Conservation (phyloP, 2,329 filamentous ascomycete species). For the Ophiostoma novo-ulmi region DNA sequence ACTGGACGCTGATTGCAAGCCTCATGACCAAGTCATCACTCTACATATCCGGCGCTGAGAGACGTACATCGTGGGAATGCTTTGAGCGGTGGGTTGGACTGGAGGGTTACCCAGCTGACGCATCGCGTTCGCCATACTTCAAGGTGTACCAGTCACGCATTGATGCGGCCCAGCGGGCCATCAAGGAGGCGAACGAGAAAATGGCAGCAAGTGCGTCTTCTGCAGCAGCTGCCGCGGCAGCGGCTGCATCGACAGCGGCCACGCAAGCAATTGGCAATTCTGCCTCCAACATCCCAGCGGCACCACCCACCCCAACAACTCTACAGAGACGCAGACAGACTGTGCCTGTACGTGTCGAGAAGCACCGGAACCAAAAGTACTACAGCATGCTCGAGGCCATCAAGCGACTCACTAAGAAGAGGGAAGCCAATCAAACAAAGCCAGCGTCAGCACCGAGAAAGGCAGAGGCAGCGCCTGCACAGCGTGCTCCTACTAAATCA, state of each 20-base stretch:
- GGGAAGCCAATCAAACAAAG: slow-evolving; percentile 79
- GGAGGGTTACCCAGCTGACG: slow-evolving; percentile 84
- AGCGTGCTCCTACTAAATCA: slow-evolving; percentile 57
- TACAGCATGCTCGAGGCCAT: slow-evolving; percentile 88
- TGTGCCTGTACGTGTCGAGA: slow-evolving; percentile 77
- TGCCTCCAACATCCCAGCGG: slow-evolving; percentile 28
- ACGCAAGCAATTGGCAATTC: slow-evolving; percentile 14
- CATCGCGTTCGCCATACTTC: slow-evolving; percentile 95
- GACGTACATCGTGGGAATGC: slow-evolving; percentile 95
- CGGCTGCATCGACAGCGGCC: slow-evolving; percentile 23
- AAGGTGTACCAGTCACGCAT: slow-evolving; percentile 61
- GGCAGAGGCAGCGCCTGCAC: slow-evolving; percentile 52
- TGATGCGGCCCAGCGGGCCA: slow-evolving; percentile 53
- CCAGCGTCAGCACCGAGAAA: slow-evolving; percentile 86
- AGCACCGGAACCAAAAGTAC: slow-evolving; percentile 79
- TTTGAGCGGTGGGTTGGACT: slow-evolving; percentile 95
- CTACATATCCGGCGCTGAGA: slow-evolving; percentile 79
- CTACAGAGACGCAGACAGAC: slow-evolving; percentile 63
- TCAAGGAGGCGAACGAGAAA: slow-evolving; percentile 50
- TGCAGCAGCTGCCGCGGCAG: slow-evolving; percentile 30
- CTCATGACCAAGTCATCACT: slow-evolving; percentile 68
- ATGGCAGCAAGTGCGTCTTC: slow-evolving; percentile 35
- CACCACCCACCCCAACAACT: slow-evolving; percentile 38
- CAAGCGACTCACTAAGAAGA: slow-evolving; percentile 91
- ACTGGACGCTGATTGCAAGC: slow-evolving; percentile 90